Conservation (phyloP, 2,329 filamentous ascomycete species). For the Fusarium continuum region DNA sequence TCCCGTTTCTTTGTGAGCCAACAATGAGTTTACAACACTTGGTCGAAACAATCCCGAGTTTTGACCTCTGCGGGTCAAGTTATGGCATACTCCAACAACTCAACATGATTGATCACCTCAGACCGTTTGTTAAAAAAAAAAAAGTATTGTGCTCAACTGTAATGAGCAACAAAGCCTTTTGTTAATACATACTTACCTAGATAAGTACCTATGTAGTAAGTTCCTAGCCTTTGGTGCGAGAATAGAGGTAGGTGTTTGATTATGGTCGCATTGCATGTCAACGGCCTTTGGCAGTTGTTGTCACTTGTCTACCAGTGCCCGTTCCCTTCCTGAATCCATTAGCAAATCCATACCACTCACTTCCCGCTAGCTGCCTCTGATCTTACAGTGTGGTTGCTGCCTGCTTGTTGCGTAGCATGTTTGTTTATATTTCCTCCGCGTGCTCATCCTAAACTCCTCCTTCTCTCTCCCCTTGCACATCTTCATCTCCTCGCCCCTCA, state of each 20-base stretch:
- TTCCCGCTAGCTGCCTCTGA: neutral
- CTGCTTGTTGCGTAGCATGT: neutral
- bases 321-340: conserved; percentile 1
- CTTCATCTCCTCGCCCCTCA: neutral
- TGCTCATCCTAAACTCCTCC: neutral
- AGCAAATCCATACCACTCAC: neutral
- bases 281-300: neutral
- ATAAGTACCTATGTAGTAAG: neutral
- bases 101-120: neutral
- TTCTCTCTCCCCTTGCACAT: conserved; percentile 4
- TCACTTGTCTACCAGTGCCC: conserved; percentile 1
- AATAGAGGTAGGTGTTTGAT: neutral
- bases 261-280: neutral
- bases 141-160: neutral
- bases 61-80: neutral
- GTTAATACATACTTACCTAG: neutral
- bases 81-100: neutral
- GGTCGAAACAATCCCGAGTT: neutral
- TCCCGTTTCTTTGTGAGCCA: neutral
- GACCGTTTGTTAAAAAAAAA: neutral
- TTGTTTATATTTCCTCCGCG: conserved; percentile 10
- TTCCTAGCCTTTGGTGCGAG: no score
- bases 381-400: neutral
- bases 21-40: neutral
- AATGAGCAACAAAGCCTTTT: neutral